Evolutionary conservation across 257 asterid species (phyloP), one percentile per base, ranked within the genome.

Genomic region (Verbascum thapsus): DNA sequence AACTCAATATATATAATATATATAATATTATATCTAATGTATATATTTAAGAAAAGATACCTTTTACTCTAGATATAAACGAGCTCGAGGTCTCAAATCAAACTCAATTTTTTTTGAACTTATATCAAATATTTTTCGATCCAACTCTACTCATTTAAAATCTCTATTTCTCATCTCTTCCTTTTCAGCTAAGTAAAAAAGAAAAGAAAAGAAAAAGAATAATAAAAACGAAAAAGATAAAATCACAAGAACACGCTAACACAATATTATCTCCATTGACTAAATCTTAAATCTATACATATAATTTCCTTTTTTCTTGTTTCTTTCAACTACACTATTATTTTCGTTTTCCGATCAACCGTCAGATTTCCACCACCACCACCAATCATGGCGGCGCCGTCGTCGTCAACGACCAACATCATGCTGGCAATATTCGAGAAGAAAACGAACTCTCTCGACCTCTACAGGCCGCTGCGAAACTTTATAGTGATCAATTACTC

Each of bases 381-480:
- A 52, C 66, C 41, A 59, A 61, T 30, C 35, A 84, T 88, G 92
- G 90, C 94, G 66, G 58, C 85, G 48, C 74, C 86, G 73, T 84
- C 95, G 55, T 66, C 94, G 48, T 44, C 91, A 48, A 49, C 91
- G 45, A 59, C 87, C 7, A 85, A 92, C 76, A 72, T 83, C 75
- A 86, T 92, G 95, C 78, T 92, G 51, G 91, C 96, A 47, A 83
- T 92, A 77, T 63, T 56, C 78, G 97, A 92, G 94, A 92, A 92
- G 71, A 92, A 89, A 78, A 85, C 97, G 5, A 83, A 72, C 72
- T 41, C 86, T 2, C 70, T 89, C 10, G 97, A 92, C 85, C 74
- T 88, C 59, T 92, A 92, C 73, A 85, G 95, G 26, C 97, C 98
- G 23, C 70, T 92, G 30, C 95, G 97, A 43, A 87, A 92, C 83